Evolutionary conservation across 768 basidiomycete species (phyloP).

Genomic region (Sistotremastrum niveocremeum): DNA sequence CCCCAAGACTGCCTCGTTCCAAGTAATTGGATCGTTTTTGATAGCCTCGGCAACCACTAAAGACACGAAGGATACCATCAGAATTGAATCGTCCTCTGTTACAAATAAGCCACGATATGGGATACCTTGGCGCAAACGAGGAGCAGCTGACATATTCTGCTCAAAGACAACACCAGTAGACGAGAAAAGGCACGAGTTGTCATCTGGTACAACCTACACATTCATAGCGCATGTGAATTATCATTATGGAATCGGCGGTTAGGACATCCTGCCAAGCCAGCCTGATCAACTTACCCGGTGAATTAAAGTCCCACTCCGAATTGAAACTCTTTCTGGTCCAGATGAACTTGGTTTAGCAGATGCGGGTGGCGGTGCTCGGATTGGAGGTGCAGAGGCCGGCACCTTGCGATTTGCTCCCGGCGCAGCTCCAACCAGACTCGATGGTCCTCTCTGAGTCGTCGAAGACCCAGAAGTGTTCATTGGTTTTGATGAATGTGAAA

Average conservation of each 20-base stretch:
- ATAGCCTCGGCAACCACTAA: slow-evolving; percentile 75
- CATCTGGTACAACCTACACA: slow-evolving; percentile 81
- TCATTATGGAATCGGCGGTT: slow-evolving; percentile 1
- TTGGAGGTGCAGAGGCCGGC: slow-evolving; percentile 9
- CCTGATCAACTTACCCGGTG: slow-evolving; percentile 40
- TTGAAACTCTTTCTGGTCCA: slow-evolving; percentile 46
- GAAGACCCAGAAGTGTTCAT: neutral
- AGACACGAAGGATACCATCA: neutral
- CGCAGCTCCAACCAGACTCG: slow-evolving; percentile 3
- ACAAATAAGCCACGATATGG: neutral
- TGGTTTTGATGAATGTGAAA: slow-evolving; percentile 7
- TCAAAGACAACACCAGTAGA: slow-evolving; percentile 77
- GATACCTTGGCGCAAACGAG: slow-evolving; percentile 57
- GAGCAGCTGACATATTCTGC: slow-evolving; percentile 62
- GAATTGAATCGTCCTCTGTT: slow-evolving; percentile 10
- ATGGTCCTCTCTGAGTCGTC: neutral
- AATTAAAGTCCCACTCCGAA: slow-evolving; percentile 53
- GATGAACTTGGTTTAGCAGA: slow-evolving; percentile 8
- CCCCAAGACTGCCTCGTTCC: slow-evolving; percentile 83
- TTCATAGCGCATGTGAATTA: slow-evolving; percentile 6
- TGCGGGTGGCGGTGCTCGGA: slow-evolving; percentile 7
- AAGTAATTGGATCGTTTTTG: slow-evolving; percentile 51
- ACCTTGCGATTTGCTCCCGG: slow-evolving; percentile 12
- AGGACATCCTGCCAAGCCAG: neutral
- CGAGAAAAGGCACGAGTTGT: slow-evolving; percentile 92